phyloP scores from a whole-genome alignment of 169 alveolate species.

The Plasmodium coatneyi region DNA sequence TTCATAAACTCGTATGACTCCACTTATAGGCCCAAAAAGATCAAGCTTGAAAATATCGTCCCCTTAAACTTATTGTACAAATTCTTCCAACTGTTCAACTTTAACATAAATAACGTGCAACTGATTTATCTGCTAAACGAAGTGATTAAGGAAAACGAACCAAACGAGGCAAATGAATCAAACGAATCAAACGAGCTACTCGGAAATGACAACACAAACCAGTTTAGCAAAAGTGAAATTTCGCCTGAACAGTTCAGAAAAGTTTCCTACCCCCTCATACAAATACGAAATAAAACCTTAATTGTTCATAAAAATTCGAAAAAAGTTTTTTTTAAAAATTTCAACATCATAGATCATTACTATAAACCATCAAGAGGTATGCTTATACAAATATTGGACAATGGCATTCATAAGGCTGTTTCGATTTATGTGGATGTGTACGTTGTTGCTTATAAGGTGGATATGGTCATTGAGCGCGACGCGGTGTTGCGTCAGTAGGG shows the following conservation, averaged over 20 bases:
- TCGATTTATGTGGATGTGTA: constrained; percentile 52
- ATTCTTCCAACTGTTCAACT: constrained; percentile 62
- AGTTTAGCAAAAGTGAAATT: constrained; percentile 5
- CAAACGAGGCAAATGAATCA: too few species aligned
- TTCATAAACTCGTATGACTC: constrained; percentile 42
- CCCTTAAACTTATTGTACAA: constrained; percentile 53
- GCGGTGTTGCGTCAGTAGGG: constrained; percentile 9
- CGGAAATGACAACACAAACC: background rate
- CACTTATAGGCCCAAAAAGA: constrained; percentile 22
- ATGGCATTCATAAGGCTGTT: constrained; percentile 1
- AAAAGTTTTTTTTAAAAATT: constrained; percentile 42
- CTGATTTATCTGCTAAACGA: constrained; percentile 40
- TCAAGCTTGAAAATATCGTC: constrained; percentile 38
- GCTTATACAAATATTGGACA: constrained; percentile 47
- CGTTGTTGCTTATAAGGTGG: constrained; percentile 69
- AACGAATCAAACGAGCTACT: background rate
- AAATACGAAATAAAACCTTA: constrained; percentile 71
- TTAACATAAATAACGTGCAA: constrained; percentile 64
- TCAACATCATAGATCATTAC: constrained; percentile 52
- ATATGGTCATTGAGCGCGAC: constrained; percentile 34
- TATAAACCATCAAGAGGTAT: constrained; percentile 53
- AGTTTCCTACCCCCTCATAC: constrained; percentile 37
- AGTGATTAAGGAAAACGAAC: constrained; percentile 30
- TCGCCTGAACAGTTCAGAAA: constrained; percentile 51
- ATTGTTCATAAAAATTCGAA: constrained; percentile 68